Evolutionary conservation across 352 stramenopile genomes (phyloP).

Genomic region (Achlya hypogyna): DNA sequence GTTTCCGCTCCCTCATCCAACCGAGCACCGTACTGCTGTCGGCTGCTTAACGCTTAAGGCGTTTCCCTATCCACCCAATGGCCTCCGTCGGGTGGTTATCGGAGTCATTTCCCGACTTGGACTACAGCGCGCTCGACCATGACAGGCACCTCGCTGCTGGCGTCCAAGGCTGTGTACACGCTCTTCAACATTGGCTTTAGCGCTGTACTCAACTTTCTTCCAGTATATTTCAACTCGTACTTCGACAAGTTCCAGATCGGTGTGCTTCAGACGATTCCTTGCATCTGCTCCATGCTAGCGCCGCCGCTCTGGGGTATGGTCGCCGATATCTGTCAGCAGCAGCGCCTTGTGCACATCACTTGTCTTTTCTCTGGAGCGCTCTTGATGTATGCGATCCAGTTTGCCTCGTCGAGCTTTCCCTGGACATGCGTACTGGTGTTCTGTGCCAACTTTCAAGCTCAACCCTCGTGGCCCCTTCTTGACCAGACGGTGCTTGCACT

Average conservation of each 20-base stretch:
- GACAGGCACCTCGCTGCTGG: conserved; percentile 33
- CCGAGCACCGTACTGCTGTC: too few relatives aligned
- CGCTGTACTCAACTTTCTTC: conserved; percentile 66
- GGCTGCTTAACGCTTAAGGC: too few relatives aligned
- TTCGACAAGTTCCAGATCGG: conserved; percentile 74
- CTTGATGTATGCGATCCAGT: conserved; percentile 63
- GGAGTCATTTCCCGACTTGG: too few relatives aligned
- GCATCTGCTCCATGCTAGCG: conserved; percentile 57
- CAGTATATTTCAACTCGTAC: conserved; percentile 31
- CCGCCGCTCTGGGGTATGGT: conserved; percentile 56
- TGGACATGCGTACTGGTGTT: conserved; percentile 68
- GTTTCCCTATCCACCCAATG: too few relatives aligned
- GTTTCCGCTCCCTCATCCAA: too few relatives aligned
- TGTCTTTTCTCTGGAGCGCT: conserved; percentile 47
- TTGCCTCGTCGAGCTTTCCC: conserved; percentile 41
- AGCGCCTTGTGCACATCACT: conserved; percentile 53
- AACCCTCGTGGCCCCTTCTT: conserved; percentile 54
- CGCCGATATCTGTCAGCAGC: conserved; percentile 50
- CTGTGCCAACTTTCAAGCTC: conserved; percentile 60
- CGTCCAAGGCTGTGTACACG: conserved; percentile 74
- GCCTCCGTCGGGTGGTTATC: too few relatives aligned
- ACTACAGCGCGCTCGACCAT: too few relatives aligned
- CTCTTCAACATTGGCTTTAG: conserved; percentile 52
- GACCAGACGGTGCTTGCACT: conserved; percentile 60
- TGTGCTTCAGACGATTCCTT: conserved; percentile 50